phyloP scores from a whole-genome alignment of 495 filamentous ascomycete genomes.

The Aspergillus asperescens region DNA sequence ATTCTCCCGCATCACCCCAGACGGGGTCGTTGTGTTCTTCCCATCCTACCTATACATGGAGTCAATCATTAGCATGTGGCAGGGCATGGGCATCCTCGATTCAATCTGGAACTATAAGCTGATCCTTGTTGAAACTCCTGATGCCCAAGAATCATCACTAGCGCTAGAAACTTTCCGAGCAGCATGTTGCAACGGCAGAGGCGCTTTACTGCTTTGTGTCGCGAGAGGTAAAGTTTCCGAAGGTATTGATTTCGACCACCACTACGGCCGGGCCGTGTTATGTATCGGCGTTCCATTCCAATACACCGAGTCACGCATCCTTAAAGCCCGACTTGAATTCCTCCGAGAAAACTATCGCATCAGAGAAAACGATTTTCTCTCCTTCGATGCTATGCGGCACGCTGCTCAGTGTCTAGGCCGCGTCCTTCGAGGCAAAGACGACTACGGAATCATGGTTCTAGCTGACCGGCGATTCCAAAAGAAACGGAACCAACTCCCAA shows the following conservation, averaged over 20 bases:
- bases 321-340: conserved; percentile 95
- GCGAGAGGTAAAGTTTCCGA: conserved; percentile 96
- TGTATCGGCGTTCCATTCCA: conserved; percentile 98
- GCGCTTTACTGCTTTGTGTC: conserved; percentile 88
- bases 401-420: conserved; percentile 95
- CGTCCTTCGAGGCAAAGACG: conserved; percentile 93
- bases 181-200: conserved; percentile 93
- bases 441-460: conserved; percentile 98
- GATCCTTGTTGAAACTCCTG: conserved; percentile 95
- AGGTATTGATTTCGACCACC: conserved; percentile 98
- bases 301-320: conserved; percentile 95
- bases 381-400: conserved; percentile 98
- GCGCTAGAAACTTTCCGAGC: conserved; percentile 96
- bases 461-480: conserved; percentile 88
- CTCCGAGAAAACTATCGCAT: conserved; percentile 95
- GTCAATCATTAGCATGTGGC: conserved; percentile 97
- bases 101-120: conserved; percentile 99
- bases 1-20: conserved; percentile 89
- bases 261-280: conserved; percentile 94
- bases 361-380: conserved; percentile 94
- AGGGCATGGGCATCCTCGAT: conserved; percentile 94
- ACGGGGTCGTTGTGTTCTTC: conserved; percentile 98
- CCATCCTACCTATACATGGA: conserved; percentile 99
- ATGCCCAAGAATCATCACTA: conserved; percentile 92
- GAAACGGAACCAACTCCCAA: conserved; percentile 85